Conservation (phyloP, 768 basidiomycete genomes). For the Trametes maxima region DNA sequence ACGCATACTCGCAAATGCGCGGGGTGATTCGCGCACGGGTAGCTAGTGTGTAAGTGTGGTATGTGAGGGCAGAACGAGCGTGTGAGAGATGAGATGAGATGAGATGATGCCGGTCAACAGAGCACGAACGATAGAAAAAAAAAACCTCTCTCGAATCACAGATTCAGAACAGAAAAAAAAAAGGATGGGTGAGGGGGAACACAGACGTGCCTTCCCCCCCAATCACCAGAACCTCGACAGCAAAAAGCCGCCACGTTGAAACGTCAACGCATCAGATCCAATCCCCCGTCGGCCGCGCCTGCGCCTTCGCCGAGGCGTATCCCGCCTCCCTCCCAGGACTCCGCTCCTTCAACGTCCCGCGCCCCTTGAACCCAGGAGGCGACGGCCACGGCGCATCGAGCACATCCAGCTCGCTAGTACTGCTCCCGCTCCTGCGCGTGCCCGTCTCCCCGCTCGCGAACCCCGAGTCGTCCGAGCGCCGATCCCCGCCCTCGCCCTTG, state of each 20-base stretch:
- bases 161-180: no score
- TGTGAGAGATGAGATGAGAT: background rate
- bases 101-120: background rate
- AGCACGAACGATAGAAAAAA: background rate
- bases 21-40: background rate
- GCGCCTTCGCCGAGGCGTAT: conserved; percentile 19
- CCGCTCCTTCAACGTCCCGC: conserved; percentile 8
- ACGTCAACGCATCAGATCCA: conserved; percentile 32
- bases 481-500: conserved; percentile 8
- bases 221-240: background rate
- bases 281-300: conserved; percentile 19
- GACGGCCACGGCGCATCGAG: conserved; percentile 22
- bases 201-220: no score
- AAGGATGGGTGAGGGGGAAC: no score
- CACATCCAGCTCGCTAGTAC: conserved; percentile 19
- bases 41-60: background rate
- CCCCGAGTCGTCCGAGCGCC: conserved; percentile 29
- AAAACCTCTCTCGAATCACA: background rate
- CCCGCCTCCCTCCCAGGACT: conserved; percentile 17
- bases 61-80: conserved; percentile 10
- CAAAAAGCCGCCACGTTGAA: background rate
- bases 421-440: conserved; percentile 23
- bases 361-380: conserved; percentile 13
- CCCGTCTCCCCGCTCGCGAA: conserved; percentile 21
- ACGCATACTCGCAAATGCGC: conserved; percentile 6